These are phyloP conservation scores for Hypoxylon cercidicola DNA, from an alignment of 495 filamentous ascomycete species.

Conservation along the genomic window DNA sequence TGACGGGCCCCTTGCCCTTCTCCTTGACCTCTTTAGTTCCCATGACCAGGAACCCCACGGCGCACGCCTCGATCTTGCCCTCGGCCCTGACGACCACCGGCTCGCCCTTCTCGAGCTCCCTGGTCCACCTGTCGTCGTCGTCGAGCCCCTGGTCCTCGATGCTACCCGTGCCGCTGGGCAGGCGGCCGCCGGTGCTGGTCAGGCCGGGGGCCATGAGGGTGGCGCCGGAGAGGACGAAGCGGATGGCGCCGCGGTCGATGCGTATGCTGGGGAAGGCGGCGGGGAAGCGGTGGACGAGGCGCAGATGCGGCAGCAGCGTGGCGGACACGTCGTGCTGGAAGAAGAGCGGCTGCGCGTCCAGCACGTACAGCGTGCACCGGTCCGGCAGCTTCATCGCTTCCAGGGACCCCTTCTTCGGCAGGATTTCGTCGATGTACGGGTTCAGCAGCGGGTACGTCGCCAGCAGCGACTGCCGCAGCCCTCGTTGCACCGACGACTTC, in stretches of 20 bases:
- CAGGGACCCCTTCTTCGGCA: constrained; percentile 94
- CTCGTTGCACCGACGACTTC: constrained; percentile 94
- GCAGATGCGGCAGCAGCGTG: constrained; percentile 79
- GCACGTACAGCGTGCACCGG: constrained; percentile 83
- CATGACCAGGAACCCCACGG: constrained; percentile 85
- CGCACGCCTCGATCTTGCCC: constrained; percentile 91
- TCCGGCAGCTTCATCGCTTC: constrained; percentile 95
- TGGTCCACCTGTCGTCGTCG: constrained; percentile 61
- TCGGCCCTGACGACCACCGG: constrained; percentile 91
- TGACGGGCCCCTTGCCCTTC: constrained; percentile 90
- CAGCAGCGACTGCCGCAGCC: constrained; percentile 80
- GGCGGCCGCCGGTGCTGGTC: constrained; percentile 79
- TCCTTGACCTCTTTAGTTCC: constrained; percentile 92
- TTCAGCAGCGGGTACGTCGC: constrained; percentile 87
- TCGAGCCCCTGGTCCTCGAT: constrained; percentile 57
- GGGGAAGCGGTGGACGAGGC: constrained; percentile 78
- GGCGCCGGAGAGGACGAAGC: constrained; percentile 92
- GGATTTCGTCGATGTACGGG: constrained; percentile 90
- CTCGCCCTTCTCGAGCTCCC: constrained; percentile 75
- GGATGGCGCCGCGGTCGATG: constrained; percentile 94
- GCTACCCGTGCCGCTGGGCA: constrained; percentile 66
- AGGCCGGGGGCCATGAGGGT: constrained; percentile 95
- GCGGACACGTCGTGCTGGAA: constrained; percentile 88
- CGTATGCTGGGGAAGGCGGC: constrained; percentile 70
- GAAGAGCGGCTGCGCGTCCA: constrained; percentile 81